Conservation (phyloP, 1,284 basidiomycete genomes). For the Ceratobasidium sp. region DNA sequence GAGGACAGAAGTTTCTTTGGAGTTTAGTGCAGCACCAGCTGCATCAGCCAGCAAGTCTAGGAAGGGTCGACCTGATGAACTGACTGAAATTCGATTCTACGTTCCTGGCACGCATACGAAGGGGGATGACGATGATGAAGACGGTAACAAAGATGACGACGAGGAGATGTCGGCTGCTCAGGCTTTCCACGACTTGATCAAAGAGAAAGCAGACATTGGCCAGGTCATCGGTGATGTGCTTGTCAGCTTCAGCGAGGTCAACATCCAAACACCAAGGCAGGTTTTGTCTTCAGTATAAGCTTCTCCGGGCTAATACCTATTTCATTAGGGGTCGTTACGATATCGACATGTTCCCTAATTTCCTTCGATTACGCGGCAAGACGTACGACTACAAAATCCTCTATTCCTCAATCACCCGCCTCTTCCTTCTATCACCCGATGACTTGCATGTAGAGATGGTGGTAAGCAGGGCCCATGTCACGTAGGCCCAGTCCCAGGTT, state of each 20-base stretch:
- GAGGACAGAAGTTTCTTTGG: slow-evolving; percentile 96
- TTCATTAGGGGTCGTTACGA: slow-evolving; percentile 86
- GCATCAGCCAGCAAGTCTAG: slow-evolving; percentile 56
- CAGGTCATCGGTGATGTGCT: slow-evolving; percentile 93
- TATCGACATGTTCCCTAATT: slow-evolving; percentile 97
- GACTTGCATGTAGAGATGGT: slow-evolving; percentile 97
- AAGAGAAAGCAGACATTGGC: slow-evolving; percentile 96
- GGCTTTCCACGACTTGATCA: slow-evolving; percentile 95
- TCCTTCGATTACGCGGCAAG: slow-evolving; percentile 93
- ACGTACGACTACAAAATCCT: slow-evolving; percentile 99
- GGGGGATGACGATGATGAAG: slow-evolving; percentile 66
- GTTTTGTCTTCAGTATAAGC: slow-evolving; percentile 45
- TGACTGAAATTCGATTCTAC: slow-evolving; percentile 96
- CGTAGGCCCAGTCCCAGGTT: background rate
- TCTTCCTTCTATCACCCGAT: slow-evolving; percentile 93
- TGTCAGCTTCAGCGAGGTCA: slow-evolving; percentile 94
- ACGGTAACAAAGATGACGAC: slow-evolving; percentile 68
- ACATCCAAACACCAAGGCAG: slow-evolving; percentile 89
- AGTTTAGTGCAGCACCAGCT: slow-evolving; percentile 71
- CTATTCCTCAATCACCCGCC: slow-evolving; percentile 86
- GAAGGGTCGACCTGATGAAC: slow-evolving; percentile 74
- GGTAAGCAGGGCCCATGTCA: slow-evolving; percentile 60
- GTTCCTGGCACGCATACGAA: slow-evolving; percentile 86
- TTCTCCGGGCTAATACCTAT: background rate
- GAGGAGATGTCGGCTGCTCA: slow-evolving; percentile 87